These are phyloP conservation scores for Solanum lignicaule DNA, from an alignment of 257 asterid genomes.

Conservation along the genomic window DNA sequence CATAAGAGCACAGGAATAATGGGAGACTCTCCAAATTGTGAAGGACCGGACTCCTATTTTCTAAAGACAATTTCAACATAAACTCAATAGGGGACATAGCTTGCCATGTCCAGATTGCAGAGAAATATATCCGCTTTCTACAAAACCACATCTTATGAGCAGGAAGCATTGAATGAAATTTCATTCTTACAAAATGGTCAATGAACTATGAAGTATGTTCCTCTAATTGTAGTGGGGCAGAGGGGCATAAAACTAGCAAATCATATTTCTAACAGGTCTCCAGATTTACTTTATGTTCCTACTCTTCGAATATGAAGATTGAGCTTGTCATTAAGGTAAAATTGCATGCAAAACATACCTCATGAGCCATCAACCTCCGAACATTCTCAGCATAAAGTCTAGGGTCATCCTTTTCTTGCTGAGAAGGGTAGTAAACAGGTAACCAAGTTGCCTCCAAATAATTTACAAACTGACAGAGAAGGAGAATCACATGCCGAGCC, in stretches of 20 bases:
- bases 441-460: conserved; percentile 57
- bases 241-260: neutral
- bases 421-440: conserved; percentile 79
- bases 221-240: neutral
- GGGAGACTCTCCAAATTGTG: neutral
- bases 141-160: neutral
- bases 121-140: neutral
- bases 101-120: neutral
- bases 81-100: neutral
- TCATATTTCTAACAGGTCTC: neutral
- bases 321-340: neutral
- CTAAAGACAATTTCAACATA: neutral
- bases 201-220: neutral
- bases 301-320: neutral
- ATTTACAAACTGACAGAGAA: conserved; percentile 82
- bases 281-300: neutral
- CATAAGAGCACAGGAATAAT: neutral
- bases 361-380: conserved; percentile 76
- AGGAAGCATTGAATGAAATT: neutral
- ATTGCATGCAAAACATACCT: conserved; percentile 37
- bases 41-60: neutral
- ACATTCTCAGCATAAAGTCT: conserved; percentile 81
- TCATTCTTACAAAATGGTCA: neutral
- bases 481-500: conserved; percentile 78
- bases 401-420: conserved; percentile 80